Percentiles rank a stretch among this genome's conserved stretches.
Conservation (phyloP, 1,139 yeast species). For the Yamadazyma atlantica region DNA sequence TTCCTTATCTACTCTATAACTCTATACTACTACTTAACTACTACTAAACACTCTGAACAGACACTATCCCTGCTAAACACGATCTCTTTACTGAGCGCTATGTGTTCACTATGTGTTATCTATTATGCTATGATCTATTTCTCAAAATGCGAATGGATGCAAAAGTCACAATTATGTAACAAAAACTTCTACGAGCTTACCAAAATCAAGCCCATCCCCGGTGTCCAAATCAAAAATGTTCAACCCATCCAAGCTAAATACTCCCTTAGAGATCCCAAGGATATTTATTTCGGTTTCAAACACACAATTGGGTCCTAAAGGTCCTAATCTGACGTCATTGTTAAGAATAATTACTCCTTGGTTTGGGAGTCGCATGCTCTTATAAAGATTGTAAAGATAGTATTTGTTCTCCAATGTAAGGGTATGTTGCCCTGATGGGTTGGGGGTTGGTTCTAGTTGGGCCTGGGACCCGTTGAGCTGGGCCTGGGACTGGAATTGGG, state of each 20-base stretch:
- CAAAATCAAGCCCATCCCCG: constrained; percentile 75
- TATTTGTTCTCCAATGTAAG: constrained; percentile 9
- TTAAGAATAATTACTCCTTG: constrained; percentile 59
- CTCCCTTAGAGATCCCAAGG: constrained; percentile 65
- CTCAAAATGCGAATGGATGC: background rate
- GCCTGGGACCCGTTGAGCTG: background rate
- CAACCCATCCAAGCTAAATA: constrained; percentile 64
- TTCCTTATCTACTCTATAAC: background rate
- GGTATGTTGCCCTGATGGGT: background rate
- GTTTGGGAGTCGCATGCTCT: constrained; percentile 33
- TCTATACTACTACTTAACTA: no score
- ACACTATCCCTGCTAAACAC: no score
- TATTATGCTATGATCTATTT: background rate
- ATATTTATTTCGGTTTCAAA: constrained; percentile 63
- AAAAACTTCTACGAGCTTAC: constrained; percentile 67
- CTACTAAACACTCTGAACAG: no score
- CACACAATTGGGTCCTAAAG: constrained; percentile 60
- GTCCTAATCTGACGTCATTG: constrained; percentile 66
- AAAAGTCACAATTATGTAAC: constrained; percentile 28
- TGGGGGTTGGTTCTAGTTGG: no score
- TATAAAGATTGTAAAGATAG: constrained; percentile 34
- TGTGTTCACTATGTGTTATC: background rate
- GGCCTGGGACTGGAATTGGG: background rate
- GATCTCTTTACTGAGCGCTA: no score
- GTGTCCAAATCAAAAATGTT: constrained; percentile 60